Conservation (phyloP, 2,329 filamentous ascomycete species). For the Cladosporium sp. region DNA sequence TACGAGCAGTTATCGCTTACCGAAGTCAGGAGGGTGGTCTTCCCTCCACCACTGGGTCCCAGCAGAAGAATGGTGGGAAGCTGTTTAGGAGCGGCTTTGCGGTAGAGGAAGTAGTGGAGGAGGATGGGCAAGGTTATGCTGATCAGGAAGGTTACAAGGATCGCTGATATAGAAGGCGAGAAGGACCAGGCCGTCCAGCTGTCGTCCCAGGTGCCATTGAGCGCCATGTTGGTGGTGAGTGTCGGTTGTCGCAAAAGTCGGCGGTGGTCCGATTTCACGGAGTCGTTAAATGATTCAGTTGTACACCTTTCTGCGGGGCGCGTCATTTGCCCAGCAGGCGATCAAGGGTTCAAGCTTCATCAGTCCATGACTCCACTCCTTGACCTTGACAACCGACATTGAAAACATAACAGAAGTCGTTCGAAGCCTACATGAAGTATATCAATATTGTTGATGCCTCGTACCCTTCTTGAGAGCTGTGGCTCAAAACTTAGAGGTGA, state of each 20-base stretch:
- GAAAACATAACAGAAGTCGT: background rate
- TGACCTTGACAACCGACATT: background rate
- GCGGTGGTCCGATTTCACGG: conserved; percentile 9
- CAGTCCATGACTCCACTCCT: background rate
- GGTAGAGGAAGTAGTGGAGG: conserved; percentile 74
- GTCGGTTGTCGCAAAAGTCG: background rate
- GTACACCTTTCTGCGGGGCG: conserved; percentile 11
- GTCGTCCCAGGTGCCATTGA: conserved; percentile 1
- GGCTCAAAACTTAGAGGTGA: background rate
- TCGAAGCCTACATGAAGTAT: background rate
- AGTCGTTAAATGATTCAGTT: conserved; percentile 1
- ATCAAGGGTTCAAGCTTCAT: conserved; percentile 1
- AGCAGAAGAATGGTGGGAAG: conserved; percentile 77
- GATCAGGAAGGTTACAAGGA: conserved; percentile 69
- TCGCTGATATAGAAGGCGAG: conserved; percentile 47
- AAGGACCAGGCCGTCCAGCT: conserved; percentile 49
- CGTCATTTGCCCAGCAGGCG: conserved; percentile 15
- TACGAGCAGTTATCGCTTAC: conserved; percentile 43
- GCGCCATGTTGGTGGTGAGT: background rate
- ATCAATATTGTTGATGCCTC: background rate
- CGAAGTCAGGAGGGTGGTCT: conserved; percentile 83
- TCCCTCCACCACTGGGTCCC: conserved; percentile 80
- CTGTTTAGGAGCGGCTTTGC: conserved; percentile 57
- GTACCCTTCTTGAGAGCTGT: background rate
- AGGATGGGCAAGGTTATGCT: conserved; percentile 73